phyloP scores from a whole-genome alignment of 148 eudicot genomes.

The Oxyria digyna region DNA sequence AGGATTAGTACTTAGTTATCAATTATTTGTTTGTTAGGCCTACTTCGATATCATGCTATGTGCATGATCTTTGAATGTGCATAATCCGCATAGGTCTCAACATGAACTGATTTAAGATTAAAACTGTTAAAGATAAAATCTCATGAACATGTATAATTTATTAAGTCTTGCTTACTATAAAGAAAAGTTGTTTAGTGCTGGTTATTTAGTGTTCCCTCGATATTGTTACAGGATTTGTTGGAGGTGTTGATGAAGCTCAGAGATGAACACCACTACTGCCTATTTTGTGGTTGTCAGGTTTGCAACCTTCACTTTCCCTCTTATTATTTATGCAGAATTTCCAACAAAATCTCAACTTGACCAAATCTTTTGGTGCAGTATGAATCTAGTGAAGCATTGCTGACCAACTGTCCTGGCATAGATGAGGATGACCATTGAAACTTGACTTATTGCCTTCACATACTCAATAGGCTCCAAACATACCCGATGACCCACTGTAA shows the following conservation, averaged over 20 bases:
- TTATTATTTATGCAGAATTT: not conserved
- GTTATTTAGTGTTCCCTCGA: not conserved
- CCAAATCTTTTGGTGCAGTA: conserved; percentile 35
- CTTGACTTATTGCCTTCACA: not conserved
- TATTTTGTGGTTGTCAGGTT: conserved; percentile 90
- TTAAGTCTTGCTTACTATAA: not conserved
- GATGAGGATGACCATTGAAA: conserved; percentile 77
- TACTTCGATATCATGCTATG: not conserved
- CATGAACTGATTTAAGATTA: not conserved
- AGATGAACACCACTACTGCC: conserved; percentile 75
- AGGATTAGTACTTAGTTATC: not conserved
- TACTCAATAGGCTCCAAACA: not conserved
- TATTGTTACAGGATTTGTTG: conserved; percentile 59
- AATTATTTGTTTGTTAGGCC: not conserved
- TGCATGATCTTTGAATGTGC: not conserved
- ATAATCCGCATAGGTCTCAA: not conserved
- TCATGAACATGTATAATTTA: not conserved
- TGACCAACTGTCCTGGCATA: conserved; percentile 57
- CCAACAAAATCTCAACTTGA: not conserved
- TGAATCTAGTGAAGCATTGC: conserved; percentile 63
- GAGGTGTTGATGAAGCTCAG: conserved; percentile 59
- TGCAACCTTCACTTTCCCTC: not conserved
- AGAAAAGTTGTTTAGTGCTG: conserved; percentile 1
- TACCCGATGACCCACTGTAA: not conserved
- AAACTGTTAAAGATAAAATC: not conserved